These are phyloP conservation scores for Tinospora cordifolia DNA, from an alignment of 164 flowering plant genomes.

Conservation along the genomic window DNA sequence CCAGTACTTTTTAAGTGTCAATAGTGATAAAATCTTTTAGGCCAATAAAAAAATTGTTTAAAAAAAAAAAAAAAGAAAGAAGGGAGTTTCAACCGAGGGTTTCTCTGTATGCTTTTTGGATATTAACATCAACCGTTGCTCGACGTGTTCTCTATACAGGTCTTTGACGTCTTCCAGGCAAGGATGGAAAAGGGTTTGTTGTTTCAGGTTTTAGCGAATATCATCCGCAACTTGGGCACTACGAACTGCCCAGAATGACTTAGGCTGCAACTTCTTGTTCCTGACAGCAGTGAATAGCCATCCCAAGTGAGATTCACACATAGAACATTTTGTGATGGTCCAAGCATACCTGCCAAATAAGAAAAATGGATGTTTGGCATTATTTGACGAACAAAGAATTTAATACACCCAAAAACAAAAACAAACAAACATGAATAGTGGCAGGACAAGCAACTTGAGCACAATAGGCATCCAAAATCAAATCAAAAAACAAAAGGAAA, in stretches of 20 bases:
- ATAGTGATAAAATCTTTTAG: too few species aligned
- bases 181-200: too few species aligned
- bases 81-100: too few species aligned
- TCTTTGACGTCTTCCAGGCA: too few species aligned
- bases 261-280: slow-evolving; percentile 54
- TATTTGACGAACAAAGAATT: background rate
- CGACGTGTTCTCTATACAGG: too few species aligned
- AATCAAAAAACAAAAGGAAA: too few species aligned
- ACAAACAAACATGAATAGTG: background rate
- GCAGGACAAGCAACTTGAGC: too few species aligned
- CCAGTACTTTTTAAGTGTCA: too few species aligned
- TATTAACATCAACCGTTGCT: background rate
- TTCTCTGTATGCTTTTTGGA: background rate
- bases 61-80: too few species aligned
- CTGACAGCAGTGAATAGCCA: slow-evolving; percentile 84
- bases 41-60: too few species aligned
- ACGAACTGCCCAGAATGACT: slow-evolving; percentile 75
- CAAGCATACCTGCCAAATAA: slow-evolving; percentile 94
- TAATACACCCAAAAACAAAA: background rate
- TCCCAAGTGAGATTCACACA: slow-evolving; percentile 67
- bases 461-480: too few species aligned
- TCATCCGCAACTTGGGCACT: slow-evolving; percentile 67
- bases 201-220: slow-evolving; percentile 11
- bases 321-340: slow-evolving; percentile 64
- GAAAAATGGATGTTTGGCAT: slow-evolving; percentile 1